Evolutionary conservation across 306 rosid genomes (phyloP).

Genomic region (Trifolium repens): DNA sequence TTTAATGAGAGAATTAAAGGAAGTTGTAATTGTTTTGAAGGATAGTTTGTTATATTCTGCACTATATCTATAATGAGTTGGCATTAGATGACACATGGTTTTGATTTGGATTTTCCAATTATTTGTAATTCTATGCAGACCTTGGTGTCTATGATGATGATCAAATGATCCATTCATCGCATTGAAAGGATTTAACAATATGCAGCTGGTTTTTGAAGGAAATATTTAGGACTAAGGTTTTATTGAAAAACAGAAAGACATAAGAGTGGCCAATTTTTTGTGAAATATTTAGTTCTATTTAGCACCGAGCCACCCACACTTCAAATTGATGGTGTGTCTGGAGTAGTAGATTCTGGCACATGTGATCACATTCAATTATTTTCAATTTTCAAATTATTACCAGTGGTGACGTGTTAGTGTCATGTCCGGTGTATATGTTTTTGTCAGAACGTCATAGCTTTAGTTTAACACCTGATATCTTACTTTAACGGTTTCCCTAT

Average conservation of each 20-base stretch:
- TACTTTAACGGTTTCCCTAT: slow-evolving; percentile 33
- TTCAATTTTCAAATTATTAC: neutral
- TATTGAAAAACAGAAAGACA: slow-evolving; percentile 19
- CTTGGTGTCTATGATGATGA: slow-evolving; percentile 11
- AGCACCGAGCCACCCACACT: neutral
- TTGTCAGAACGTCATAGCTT: neutral
- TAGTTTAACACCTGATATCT: slow-evolving; percentile 33
- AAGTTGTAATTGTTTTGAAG: slow-evolving; percentile 42
- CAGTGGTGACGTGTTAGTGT: neutral
- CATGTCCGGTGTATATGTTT: neutral
- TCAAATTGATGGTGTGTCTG: neutral
- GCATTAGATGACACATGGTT: slow-evolving; percentile 1
- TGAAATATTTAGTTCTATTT: neutral
- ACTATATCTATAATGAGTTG: slow-evolving; percentile 34
- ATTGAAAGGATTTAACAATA: slow-evolving; percentile 3
- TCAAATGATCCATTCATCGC: slow-evolving; percentile 11
- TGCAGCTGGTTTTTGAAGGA: slow-evolving; percentile 36
- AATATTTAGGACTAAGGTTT: slow-evolving; percentile 17
- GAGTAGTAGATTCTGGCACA: neutral
- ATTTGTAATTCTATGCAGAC: slow-evolving; percentile 21
- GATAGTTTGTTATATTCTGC: slow-evolving; percentile 13
- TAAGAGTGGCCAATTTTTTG: slow-evolving; percentile 18
- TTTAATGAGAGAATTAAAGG: slow-evolving; percentile 26
- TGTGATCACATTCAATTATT: neutral
- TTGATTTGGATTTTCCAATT: slow-evolving; percentile 5